These are phyloP conservation scores for Hyphodiscus hymeniophilus DNA, from an alignment of 495 filamentous ascomycete genomes.

Conservation along the genomic window DNA sequence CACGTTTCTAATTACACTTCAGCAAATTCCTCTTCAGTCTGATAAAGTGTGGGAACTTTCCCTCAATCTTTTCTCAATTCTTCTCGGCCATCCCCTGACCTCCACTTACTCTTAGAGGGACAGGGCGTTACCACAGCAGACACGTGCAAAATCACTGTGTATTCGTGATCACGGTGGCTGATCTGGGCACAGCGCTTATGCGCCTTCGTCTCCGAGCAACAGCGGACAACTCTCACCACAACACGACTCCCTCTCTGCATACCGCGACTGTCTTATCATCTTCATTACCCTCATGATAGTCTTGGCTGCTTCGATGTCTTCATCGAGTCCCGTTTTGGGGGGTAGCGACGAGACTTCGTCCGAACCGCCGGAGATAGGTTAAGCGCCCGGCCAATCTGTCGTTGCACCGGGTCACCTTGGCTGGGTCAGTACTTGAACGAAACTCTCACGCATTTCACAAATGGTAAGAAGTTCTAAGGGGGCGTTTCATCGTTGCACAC, in stretches of 20 bases:
- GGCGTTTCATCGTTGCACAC: slow-evolving; percentile 29
- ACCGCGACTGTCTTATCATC: not conserved
- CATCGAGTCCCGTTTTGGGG: not conserved
- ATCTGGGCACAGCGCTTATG: slow-evolving; percentile 18
- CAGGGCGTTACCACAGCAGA: slow-evolving; percentile 2
- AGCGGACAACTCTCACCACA: slow-evolving; percentile 9
- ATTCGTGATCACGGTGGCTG: slow-evolving; percentile 12
- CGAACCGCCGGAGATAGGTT: slow-evolving; percentile 6
- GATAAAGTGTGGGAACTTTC: slow-evolving; percentile 18
- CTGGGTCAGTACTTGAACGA: slow-evolving; percentile 14
- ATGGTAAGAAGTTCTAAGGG: slow-evolving; percentile 13
- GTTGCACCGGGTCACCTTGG: slow-evolving; percentile 7
- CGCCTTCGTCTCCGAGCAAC: not conserved
- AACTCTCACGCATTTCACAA: slow-evolving; percentile 20
- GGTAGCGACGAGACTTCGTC: not conserved
- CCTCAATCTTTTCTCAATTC: slow-evolving; percentile 4
- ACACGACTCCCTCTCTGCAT: not conserved
- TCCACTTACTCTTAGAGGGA: not conserved
- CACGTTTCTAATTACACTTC: slow-evolving; percentile 24
- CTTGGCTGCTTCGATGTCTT: not conserved
- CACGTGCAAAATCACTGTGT: slow-evolving; percentile 7
- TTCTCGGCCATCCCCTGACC: slow-evolving; percentile 7
- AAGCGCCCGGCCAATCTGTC: slow-evolving; percentile 16
- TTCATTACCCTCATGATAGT: not conserved
- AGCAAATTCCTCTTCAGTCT: slow-evolving; percentile 14